Percentiles rank a stretch among this genome's conserved stretches.
phyloP scores from a whole-genome alignment of 2,329 filamentous ascomycete species.

The Hymenoscyphus scutula region DNA sequence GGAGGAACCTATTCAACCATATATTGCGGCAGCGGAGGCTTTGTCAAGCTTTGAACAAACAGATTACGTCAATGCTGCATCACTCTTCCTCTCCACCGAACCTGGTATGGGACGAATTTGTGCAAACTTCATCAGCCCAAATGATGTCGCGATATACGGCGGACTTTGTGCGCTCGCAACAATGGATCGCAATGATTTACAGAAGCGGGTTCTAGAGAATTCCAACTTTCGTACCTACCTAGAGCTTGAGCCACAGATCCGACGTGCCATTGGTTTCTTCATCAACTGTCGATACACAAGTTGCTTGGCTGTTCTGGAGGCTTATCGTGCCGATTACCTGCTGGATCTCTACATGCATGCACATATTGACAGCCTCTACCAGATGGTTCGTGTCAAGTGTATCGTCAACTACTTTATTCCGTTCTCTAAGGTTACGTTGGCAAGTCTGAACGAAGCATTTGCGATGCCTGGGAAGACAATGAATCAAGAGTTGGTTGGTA shows the following conservation, averaged over 20 bases:
- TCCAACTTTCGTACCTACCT: constrained; percentile 79
- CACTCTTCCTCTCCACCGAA: constrained; percentile 51
- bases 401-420: constrained; percentile 91
- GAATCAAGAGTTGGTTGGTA: constrained; percentile 69
- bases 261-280: constrained; percentile 85
- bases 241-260: constrained; percentile 90
- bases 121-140: constrained; percentile 72
- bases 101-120: constrained; percentile 53
- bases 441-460: constrained; percentile 77
- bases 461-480: constrained; percentile 60
- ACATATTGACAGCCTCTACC: constrained; percentile 70
- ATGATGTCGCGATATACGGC: constrained; percentile 90
- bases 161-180: constrained; percentile 86
- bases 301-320: constrained; percentile 79
- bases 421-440: constrained; percentile 81
- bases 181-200: constrained; percentile 76
- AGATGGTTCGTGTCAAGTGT: constrained; percentile 79
- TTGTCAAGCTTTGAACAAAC: constrained; percentile 57
- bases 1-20: constrained; percentile 45
- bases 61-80: constrained; percentile 66
- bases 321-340: constrained; percentile 81
- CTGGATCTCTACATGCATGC: constrained; percentile 82
- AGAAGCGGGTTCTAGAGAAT: constrained; percentile 75
- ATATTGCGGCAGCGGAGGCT: constrained; percentile 56
- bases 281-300: constrained; percentile 85